Base-by-base conservation (phyloP, 2,329 filamentous ascomycete genomes). In the Aureobasidium mangrovei region DNA sequence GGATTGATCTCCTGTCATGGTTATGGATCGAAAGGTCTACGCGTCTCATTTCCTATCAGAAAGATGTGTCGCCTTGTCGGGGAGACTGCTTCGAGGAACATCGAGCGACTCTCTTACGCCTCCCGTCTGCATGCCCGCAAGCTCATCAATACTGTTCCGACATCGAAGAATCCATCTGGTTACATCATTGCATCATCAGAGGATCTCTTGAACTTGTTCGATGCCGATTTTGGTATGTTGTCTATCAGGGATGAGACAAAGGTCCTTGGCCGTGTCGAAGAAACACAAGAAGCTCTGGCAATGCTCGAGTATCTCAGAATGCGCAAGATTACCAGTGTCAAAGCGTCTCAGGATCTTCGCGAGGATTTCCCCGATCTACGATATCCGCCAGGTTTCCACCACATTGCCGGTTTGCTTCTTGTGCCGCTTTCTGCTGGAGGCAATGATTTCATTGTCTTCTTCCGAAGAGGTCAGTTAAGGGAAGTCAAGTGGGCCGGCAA, bases 171-270 rank as follows among this genome's bases (percentile, higher is more conserved):
- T 51, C 88, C 89, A 0, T 88, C 88, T 0, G 89, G 89, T 0
- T 95, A 95, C 65, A 95, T 95, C 45, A 85, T 94, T 55, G 89
- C 89, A 0, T 93, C 88, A 0, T 93, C 88, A 0, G 88, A 94
- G 52, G 90, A 95, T 62, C 70, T 95, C 0, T 67, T 95, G 3
- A 88, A 83, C 61, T 75, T 95, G 0, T 95, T 95, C 59, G 83
- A 93, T 64, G 90, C 89, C 0, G 90, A 95, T 62, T 93, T 88
- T 64, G 91, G 89, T 2, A 76, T 93, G 40, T 70, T 95, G 0
- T 94, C 87, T 0, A 95, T 95, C 42, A 78, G 80, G 29, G 88
- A 87, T n/a, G 89, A 95, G 66, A 93, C 89, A 0, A 95, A 95
- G 64, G 84, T 95, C 2, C 70, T 95, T 28, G 90, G 90, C 0